Percentiles rank a stretch among this genome's conserved stretches.
These are phyloP conservation scores for Astrocystis sublimbata DNA, from an alignment of 495 filamentous ascomycete genomes.

Conservation along the genomic window DNA sequence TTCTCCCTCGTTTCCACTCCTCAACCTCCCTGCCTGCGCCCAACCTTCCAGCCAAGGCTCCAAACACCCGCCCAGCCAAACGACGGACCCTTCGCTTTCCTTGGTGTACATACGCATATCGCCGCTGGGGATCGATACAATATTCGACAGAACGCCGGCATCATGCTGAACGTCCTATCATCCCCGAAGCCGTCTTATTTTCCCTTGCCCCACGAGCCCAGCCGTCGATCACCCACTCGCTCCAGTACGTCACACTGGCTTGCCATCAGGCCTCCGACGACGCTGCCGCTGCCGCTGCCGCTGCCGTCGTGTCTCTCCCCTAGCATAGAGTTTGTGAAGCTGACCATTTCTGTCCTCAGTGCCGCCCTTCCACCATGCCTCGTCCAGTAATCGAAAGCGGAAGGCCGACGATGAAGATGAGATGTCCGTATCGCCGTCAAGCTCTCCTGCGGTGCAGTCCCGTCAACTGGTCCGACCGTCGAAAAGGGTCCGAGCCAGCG, in stretches of 20 bases:
- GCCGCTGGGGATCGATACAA: slow-evolving; percentile 1
- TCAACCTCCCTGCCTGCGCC: too few species aligned
- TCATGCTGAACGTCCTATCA: slow-evolving; percentile 52
- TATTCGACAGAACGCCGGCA: slow-evolving; percentile 22
- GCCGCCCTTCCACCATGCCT: slow-evolving; percentile 55
- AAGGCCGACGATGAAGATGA: slow-evolving; percentile 89
- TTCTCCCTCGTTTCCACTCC: slow-evolving; percentile 9
- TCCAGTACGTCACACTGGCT: slow-evolving; percentile 55
- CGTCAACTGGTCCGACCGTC: slow-evolving; percentile 63
- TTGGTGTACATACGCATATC: neutral
- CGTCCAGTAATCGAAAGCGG: slow-evolving; percentile 68
- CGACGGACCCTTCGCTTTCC: neutral
- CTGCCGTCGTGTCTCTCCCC: neutral
- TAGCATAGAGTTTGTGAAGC: slow-evolving; percentile 7
- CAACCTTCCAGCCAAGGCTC: neutral
- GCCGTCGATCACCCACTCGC: slow-evolving; percentile 69
- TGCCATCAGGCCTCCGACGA: too few species aligned
- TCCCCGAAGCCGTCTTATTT: slow-evolving; percentile 65
- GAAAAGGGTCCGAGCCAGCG: slow-evolving; percentile 62
- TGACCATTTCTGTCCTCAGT: slow-evolving; percentile 40
- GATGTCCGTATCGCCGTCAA: slow-evolving; percentile 83
- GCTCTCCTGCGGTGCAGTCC: slow-evolving; percentile 70
- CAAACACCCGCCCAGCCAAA: neutral
- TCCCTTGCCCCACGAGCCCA: slow-evolving; percentile 72
- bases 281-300: too few species aligned